Evolutionary conservation across 2,329 filamentous ascomycete species (phyloP).

Genomic region (Claviceps paspali): DNA sequence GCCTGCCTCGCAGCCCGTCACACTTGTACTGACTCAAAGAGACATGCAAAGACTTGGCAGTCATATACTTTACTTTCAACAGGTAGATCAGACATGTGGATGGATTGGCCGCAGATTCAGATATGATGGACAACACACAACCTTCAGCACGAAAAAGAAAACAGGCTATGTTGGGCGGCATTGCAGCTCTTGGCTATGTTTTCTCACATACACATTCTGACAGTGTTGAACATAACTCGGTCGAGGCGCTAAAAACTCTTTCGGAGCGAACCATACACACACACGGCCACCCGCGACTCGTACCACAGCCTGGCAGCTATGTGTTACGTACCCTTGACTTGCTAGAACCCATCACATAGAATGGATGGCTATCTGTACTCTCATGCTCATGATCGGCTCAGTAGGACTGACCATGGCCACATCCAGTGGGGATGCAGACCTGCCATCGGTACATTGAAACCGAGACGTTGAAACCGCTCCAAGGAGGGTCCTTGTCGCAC

Average conservation of each 20-base stretch:
- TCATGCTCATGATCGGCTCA: slow-evolving; percentile 44
- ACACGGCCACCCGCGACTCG: slow-evolving; percentile 10
- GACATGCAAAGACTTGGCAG: slow-evolving; percentile 27
- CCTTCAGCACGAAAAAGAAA: slow-evolving; percentile 25
- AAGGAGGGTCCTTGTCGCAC: slow-evolving; percentile 33
- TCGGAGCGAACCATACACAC: not conserved
- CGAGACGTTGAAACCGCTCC: slow-evolving; percentile 23
- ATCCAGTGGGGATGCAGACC: slow-evolving; percentile 10
- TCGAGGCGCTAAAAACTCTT: slow-evolving; percentile 15
- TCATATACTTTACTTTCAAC: slow-evolving; percentile 41
- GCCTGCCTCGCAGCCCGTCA: not conserved
- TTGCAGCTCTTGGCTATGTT: slow-evolving; percentile 37
- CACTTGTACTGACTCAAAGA: not conserved
- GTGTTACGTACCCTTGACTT: slow-evolving; percentile 36
- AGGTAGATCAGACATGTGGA: slow-evolving; percentile 36
- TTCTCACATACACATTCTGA: slow-evolving; percentile 30
- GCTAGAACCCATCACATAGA: slow-evolving; percentile 36
- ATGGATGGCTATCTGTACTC: slow-evolving; percentile 41
- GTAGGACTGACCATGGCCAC: slow-evolving; percentile 30
- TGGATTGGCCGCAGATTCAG: slow-evolving; percentile 25
- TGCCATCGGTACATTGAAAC: slow-evolving; percentile 7
- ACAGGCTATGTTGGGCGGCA: slow-evolving; percentile 35
- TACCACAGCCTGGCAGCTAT: slow-evolving; percentile 37
- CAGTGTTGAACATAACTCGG: slow-evolving; percentile 27
- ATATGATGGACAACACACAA: slow-evolving; percentile 18